These are phyloP conservation scores for Monosporascus sp. DNA, from an alignment of 2,329 filamentous ascomycete genomes.

Conservation along the genomic window DNA sequence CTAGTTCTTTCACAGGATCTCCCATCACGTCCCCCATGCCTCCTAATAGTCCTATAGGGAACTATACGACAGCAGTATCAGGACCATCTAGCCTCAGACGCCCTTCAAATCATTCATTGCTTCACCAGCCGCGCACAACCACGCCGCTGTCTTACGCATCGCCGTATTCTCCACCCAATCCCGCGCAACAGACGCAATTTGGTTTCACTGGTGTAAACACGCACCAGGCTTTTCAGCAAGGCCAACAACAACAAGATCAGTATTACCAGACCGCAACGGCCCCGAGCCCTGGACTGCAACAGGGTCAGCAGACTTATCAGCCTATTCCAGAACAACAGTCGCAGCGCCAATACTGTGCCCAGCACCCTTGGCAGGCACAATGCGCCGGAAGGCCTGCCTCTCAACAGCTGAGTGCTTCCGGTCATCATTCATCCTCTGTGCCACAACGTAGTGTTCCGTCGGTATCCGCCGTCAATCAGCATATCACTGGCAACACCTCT, in stretches of 20 bases:
- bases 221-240: conserved; percentile 2
- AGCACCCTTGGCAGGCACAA: neutral
- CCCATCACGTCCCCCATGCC: neutral
- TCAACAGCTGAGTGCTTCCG: neutral
- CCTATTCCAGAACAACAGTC: conserved; percentile 6
- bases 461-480: neutral
- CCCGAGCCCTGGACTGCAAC: conserved; percentile 2
- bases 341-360: neutral
- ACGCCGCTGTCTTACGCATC: neutral
- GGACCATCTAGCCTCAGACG: neutral
- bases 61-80: neutral
- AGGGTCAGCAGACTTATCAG: conserved; percentile 9
- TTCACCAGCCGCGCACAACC: neutral
- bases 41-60: neutral
- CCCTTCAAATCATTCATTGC: conserved; percentile 1
- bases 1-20: neutral
- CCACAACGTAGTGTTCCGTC: conserved; percentile 4
- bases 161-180: conserved; percentile 2
- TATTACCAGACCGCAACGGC: conserved; percentile 7
- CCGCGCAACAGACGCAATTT: conserved; percentile 8
- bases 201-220: neutral
- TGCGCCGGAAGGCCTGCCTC: neutral
- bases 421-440: neutral
- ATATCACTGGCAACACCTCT: neutral
- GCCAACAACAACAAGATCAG: conserved; percentile 6